Conservation (phyloP, 352 stramenopile species). For the Saprolegnia parasitica region DNA sequence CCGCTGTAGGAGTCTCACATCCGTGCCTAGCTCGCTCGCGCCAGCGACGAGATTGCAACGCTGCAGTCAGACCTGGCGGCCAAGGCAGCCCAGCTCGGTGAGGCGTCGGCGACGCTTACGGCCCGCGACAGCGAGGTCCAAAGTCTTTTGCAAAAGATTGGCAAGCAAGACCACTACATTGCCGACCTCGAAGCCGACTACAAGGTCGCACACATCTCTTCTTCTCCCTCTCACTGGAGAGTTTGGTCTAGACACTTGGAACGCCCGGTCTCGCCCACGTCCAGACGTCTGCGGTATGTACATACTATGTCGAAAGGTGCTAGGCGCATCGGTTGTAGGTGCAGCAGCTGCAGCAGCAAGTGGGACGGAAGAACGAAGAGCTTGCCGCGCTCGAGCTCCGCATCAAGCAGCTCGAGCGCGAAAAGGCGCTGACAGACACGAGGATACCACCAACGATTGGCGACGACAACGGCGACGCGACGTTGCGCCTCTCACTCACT, state of each 20-base stretch:
- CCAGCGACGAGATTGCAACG: no score
- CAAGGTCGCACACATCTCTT: neutral
- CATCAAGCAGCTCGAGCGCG: conserved; percentile 3
- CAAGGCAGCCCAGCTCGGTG: neutral
- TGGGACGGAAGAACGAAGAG: conserved; percentile 17
- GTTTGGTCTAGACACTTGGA: neutral
- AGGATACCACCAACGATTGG: neutral
- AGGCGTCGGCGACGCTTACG: neutral
- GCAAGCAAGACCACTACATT: conserved; percentile 10
- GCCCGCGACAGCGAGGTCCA: neutral
- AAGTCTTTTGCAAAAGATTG: neutral
- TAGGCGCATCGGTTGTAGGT: neutral
- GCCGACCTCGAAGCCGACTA: conserved; percentile 20
- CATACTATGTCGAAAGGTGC: neutral
- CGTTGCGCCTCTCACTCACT: neutral
- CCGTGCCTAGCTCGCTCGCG: neutral
- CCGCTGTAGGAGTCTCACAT: neutral
- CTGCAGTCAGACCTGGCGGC: neutral
- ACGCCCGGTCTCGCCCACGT: neutral
- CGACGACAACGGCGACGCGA: neutral
- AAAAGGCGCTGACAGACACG: neutral
- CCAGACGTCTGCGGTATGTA: neutral
- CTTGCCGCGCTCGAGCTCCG: neutral
- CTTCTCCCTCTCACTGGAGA: neutral
- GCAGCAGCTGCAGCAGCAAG: conserved; percentile 1